Conservation (phyloP, 768 basidiomycete genomes). For the Exsudoporus frostii region DNA sequence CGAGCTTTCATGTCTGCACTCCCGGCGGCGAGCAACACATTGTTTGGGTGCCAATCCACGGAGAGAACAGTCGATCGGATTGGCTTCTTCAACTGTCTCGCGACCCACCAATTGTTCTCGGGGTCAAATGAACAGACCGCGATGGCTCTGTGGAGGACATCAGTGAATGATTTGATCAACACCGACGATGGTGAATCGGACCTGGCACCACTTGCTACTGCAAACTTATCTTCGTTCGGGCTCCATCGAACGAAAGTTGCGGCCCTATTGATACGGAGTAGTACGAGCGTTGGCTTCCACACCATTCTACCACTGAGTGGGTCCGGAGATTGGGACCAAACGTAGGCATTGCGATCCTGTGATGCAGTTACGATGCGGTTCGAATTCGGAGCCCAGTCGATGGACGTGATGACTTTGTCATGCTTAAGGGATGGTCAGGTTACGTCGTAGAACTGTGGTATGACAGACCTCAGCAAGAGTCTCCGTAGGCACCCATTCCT, state of each 20-base stretch:
- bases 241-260: slow-evolving; percentile 96
- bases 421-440: slow-evolving; percentile 53
- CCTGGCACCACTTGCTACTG: slow-evolving; percentile 96
- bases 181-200: slow-evolving; percentile 25
- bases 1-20: slow-evolving; percentile 97
- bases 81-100: slow-evolving; percentile 96
- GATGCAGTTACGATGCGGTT: slow-evolving; percentile 98
- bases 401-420: slow-evolving; percentile 95
- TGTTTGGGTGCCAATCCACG: slow-evolving; percentile 99
- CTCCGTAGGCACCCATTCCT: slow-evolving; percentile 68
- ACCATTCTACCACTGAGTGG: slow-evolving; percentile 61
- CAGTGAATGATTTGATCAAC: background rate
- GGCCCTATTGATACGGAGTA: slow-evolving; percentile 92
- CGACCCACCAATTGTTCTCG: slow-evolving; percentile 99
- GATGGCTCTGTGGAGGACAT: slow-evolving; percentile 61
- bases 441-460: background rate
- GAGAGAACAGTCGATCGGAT: slow-evolving; percentile 91
- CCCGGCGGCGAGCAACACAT: slow-evolving; percentile 95
- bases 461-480: slow-evolving; percentile 76
- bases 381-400: slow-evolving; percentile 97
- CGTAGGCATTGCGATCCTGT: slow-evolving; percentile 99
- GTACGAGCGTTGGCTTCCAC: slow-evolving; percentile 97
- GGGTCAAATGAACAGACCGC: slow-evolving; percentile 96
- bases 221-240: slow-evolving; percentile 97
- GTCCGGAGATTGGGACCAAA: slow-evolving; percentile 86